Evolutionary conservation across 257 asterid genomes (phyloP), one percentile per base, ranked within the genome.

Genomic region (Capsicum rhomboideum): DNA sequence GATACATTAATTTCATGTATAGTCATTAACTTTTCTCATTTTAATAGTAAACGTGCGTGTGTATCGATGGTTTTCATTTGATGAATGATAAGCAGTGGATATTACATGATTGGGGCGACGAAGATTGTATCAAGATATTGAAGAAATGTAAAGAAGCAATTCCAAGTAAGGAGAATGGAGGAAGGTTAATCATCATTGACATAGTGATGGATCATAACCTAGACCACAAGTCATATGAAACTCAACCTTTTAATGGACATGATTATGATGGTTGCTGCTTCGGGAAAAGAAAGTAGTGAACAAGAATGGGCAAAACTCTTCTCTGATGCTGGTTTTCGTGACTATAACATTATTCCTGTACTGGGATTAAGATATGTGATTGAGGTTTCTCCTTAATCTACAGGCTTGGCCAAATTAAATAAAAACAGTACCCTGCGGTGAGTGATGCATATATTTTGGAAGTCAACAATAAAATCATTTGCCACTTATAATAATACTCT

Each of bases 111-210:
- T 81, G 85, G 69, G 72, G 28, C 16, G 67, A 85, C 2, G 87
- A 81, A 58, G 67, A 80, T 0, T 46, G 58, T 16, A 52, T 85
- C 1, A 20, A 85, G 44, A 46, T 85, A 85, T 58, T 85, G 5
- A 81, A 44, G 50, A 85, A 81, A 21, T 85, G 85, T 18, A 85
- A 81, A 74, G 83, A 85, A 74, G 78, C 85, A 75, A 82, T 87
- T 31, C 55, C 86, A 42, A 84, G 26, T 23, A 81, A 82, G 18
- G 84, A 69, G 37, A 78, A 78, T 9, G 78, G 84, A 14, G 87
- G 87, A 14, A 82, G 77, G 71, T 77, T 84, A n/a, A 84, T 84
- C 3, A 84, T 84, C 26, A 54, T 84, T 11, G 87, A 82, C 12
- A 37, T 68, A 0, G 67, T 80, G 10, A 11, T 54, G 1, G 83